phyloP scores from a whole-genome alignment of 2,329 filamentous ascomycete genomes.

The Aspergillus brunneoviolaceus region DNA sequence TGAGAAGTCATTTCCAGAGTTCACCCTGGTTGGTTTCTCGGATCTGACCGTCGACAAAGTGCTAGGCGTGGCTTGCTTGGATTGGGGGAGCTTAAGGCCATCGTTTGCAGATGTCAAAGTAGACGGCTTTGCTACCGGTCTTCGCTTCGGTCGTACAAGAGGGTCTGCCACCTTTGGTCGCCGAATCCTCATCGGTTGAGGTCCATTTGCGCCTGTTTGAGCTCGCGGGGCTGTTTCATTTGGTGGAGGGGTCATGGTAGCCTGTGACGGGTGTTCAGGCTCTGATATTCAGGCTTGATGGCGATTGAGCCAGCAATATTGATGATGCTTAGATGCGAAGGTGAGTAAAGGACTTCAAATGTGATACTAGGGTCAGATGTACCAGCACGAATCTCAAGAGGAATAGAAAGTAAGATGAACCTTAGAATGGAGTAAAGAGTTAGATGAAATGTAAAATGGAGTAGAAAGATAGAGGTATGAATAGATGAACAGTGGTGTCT shows the following conservation, averaged over 20 bases:
- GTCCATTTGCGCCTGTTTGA: conserved; percentile 50
- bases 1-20: conserved; percentile 31
- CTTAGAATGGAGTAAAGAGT: not conserved
- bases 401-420: no score
- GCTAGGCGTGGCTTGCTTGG: conserved; percentile 21
- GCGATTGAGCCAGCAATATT: not conserved
- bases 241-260: conserved; percentile 38
- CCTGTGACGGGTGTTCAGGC: not conserved
- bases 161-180: conserved; percentile 60
- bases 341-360: no score
- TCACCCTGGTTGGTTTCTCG: conserved; percentile 21
- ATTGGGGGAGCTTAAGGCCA: conserved; percentile 26
- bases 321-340: no score
- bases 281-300: no score
- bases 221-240: conserved; percentile 49
- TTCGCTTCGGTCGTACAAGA: conserved; percentile 61
- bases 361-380: no score
- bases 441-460: not conserved
- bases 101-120: conserved; percentile 24
- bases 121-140: conserved; percentile 28
- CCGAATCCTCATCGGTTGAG: conserved; percentile 45
- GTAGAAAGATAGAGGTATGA: not conserved
- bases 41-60: conserved; percentile 19
- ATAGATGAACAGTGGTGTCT: no score
- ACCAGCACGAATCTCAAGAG: no score